Evolutionary conservation across 2,329 filamentous ascomycete genomes (phyloP).

Genomic region (Byssothecium circinans): DNA sequence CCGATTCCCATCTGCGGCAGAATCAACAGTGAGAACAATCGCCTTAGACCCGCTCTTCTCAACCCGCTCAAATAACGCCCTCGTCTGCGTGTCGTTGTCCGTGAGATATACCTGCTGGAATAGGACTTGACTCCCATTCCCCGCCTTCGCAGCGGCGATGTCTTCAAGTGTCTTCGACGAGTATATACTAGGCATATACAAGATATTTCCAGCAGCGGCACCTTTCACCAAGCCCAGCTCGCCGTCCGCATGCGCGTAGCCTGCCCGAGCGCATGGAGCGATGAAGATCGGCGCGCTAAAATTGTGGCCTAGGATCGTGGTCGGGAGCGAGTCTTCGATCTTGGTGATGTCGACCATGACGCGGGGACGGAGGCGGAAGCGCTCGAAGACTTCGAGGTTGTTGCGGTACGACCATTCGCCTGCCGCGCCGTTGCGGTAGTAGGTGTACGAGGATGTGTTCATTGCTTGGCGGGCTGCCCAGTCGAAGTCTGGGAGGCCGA

Average conservation of each 20-base stretch:
- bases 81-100: conserved; percentile 33
- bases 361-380: conserved; percentile 53
- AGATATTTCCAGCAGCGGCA: conserved; percentile 52
- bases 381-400: conserved; percentile 58
- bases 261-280: conserved; percentile 45
- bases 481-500: conserved; percentile 59
- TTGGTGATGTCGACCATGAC: conserved; percentile 54
- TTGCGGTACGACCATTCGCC: conserved; percentile 61
- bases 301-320: conserved; percentile 57
- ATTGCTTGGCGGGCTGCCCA: conserved; percentile 55
- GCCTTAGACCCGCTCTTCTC: conserved; percentile 43
- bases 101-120: conserved; percentile 48
- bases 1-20: conserved; percentile 43
- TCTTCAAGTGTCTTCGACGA: conserved; percentile 37
- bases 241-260: conserved; percentile 49
- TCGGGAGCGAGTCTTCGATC: conserved; percentile 43
- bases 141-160: conserved; percentile 31
- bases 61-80: conserved; percentile 34
- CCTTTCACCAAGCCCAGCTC: conserved; percentile 56
- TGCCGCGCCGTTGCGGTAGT: conserved; percentile 59
- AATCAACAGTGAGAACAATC: conserved; percentile 48
- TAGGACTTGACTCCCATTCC: conserved; percentile 35
- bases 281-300: conserved; percentile 61
- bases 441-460: conserved; percentile 54
- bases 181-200: conserved; percentile 52